phyloP scores from a whole-genome alignment of 306 rosid species.

The Sophora flavescens region DNA sequence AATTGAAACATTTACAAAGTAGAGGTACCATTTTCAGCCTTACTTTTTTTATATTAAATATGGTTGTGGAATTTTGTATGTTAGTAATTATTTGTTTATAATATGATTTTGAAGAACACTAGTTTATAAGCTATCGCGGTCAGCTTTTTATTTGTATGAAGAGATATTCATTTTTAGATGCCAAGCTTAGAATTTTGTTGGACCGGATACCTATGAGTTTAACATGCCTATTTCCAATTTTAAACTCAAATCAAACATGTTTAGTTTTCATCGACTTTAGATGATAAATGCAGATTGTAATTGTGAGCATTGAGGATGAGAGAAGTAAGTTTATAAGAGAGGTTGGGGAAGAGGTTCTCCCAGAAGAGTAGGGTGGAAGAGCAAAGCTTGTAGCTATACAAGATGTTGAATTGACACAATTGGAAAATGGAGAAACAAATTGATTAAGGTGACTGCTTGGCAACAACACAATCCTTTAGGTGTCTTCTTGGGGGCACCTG shows the following conservation, averaged over 20 bases:
- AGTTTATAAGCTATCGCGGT: background rate
- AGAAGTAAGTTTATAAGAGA: conserved; percentile 58
- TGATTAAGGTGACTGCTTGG: conserved; percentile 21
- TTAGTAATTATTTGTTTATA: no score
- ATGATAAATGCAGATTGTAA: conserved; percentile 72
- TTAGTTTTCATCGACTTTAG: conserved; percentile 29
- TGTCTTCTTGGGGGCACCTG: background rate
- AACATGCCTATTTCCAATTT: conserved; percentile 5
- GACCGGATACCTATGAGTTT: background rate
- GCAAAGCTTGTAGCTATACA: conserved; percentile 71
- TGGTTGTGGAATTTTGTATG: no score
- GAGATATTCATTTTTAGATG: background rate
- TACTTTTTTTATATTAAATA: no score
- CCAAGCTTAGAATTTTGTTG: no score
- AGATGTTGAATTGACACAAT: conserved; percentile 60
- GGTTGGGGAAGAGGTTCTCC: conserved; percentile 82
- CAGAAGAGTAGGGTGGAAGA: conserved; percentile 85
- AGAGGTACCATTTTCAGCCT: no score
- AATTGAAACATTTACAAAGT: no score
- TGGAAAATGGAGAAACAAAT: conserved; percentile 51
- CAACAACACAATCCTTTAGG: background rate
- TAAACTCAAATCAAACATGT: background rate
- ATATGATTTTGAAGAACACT: no score
- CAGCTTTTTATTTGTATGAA: background rate
- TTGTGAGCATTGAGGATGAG: conserved; percentile 76